A percentile compares a stretch with the other conserved stretches of the same genome.
phyloP scores from a whole-genome alignment of 371 early-diverging fungal genomes.

The Conidiobolus incongruus region DNA sequence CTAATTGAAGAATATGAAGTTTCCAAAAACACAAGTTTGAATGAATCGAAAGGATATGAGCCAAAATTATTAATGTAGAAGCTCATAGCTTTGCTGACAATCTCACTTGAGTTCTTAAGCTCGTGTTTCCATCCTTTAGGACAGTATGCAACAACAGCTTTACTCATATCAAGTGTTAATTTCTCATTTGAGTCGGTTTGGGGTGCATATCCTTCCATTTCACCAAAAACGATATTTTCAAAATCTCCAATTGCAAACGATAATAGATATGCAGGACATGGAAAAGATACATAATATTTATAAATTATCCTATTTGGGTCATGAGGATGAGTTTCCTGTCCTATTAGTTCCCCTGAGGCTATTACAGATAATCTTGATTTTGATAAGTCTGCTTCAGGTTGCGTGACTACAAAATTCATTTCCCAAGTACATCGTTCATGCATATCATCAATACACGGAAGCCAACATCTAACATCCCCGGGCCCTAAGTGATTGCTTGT shows the following conservation, averaged over 20 bases:
- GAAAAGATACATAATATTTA: constrained; percentile 1
- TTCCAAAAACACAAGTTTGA: constrained; percentile 70
- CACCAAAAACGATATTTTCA: constrained; percentile 11
- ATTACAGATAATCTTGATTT: constrained; percentile 11
- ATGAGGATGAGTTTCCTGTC: not conserved
- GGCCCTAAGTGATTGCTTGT: constrained; percentile 53
- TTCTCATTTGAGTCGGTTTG: constrained; percentile 5
- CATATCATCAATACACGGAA: constrained; percentile 64
- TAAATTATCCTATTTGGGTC: not conserved
- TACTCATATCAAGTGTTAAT: constrained; percentile 18
- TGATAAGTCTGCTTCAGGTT: constrained; percentile 9
- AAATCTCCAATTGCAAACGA: constrained; percentile 2
- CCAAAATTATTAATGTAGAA: constrained; percentile 71
- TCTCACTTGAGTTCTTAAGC: constrained; percentile 31
- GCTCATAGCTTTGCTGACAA: constrained; percentile 48
- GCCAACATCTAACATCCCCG: constrained; percentile 60
- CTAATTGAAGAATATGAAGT: constrained; percentile 36
- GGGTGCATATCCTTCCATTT: constrained; percentile 20
- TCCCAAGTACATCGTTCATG: constrained; percentile 71
- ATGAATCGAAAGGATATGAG: constrained; percentile 66
- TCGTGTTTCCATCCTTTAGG: constrained; percentile 27
- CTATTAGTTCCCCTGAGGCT: not conserved
- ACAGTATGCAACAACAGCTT: constrained; percentile 43
- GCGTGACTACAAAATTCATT: constrained; percentile 27
- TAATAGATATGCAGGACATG: constrained; percentile 2